Conservation (phyloP, 164 flowering plant species). For the Nelumbo lutea region DNA sequence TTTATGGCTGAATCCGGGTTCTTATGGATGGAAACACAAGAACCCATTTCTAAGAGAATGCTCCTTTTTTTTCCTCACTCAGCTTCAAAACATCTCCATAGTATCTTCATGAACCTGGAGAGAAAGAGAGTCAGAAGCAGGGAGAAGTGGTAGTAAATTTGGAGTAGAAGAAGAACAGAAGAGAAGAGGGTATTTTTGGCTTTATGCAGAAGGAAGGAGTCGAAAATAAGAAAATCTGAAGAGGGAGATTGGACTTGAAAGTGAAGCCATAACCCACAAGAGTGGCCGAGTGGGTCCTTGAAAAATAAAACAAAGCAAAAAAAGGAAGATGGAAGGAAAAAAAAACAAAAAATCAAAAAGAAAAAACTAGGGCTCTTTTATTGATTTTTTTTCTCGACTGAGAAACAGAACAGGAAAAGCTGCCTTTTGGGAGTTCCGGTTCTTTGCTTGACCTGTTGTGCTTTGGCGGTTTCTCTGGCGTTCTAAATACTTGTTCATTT, state of each 20-base stretch:
- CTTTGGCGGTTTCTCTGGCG: neutral
- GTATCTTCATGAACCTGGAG: neutral
- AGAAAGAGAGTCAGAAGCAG: slow-evolving; percentile 5
- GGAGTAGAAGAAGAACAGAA: neutral
- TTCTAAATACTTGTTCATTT: too few relatives aligned
- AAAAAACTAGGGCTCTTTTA: neutral
- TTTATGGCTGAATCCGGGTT: slow-evolving; percentile 37
- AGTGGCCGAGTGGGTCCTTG: slow-evolving; percentile 10
- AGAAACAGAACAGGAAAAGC: neutral
- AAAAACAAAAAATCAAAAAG: too few relatives aligned
- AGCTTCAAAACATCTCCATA: slow-evolving; percentile 1
- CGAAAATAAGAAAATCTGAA: slow-evolving; percentile 6
- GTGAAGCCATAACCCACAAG: slow-evolving; percentile 16
- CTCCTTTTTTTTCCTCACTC: slow-evolving; percentile 3
- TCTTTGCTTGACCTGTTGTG: neutral
- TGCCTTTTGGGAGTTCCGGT: neutral
- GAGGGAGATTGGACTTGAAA: slow-evolving; percentile 19
- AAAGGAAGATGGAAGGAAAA: too few relatives aligned
- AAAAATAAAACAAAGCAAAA: neutral
- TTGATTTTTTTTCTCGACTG: neutral
- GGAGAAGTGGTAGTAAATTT: too few relatives aligned
- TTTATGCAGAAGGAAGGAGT: neutral
- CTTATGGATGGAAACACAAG: slow-evolving; percentile 43
- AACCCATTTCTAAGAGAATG: slow-evolving; percentile 40
- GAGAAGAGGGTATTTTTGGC: neutral